Evolutionary conservation across 768 basidiomycete species (phyloP).

Genomic region (Inosperma sp.): DNA sequence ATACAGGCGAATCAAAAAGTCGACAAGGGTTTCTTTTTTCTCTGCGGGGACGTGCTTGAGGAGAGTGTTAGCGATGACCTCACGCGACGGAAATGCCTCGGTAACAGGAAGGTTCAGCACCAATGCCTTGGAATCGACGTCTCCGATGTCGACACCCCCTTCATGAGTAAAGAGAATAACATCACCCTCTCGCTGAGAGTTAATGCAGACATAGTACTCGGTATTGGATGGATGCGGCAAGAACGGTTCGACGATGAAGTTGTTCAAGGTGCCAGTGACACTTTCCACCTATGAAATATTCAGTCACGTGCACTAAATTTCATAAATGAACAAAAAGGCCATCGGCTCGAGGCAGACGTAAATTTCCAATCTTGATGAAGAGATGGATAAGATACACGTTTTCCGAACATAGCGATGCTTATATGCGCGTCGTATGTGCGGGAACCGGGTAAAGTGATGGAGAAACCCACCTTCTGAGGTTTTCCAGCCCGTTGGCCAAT

Average conservation of each 20-base stretch:
- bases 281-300: slow-evolving; percentile 68
- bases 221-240: slow-evolving; percentile 89
- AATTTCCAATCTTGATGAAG: slow-evolving; percentile 8
- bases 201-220: slow-evolving; percentile 98
- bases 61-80: slow-evolving; percentile 68
- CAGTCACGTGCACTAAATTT: slow-evolving; percentile 21
- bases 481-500: slow-evolving; percentile 86
- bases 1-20: slow-evolving; percentile 94
- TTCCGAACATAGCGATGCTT: slow-evolving; percentile 13
- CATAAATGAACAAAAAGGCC: slow-evolving; percentile 2
- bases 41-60: slow-evolving; percentile 76
- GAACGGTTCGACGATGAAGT: slow-evolving; percentile 99
- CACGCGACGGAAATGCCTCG: slow-evolving; percentile 76
- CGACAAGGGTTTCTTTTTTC: slow-evolving; percentile 88
- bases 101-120: slow-evolving; percentile 78
- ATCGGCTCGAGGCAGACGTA: slow-evolving; percentile 7
- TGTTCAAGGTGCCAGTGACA: slow-evolving; percentile 91
- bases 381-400: slow-evolving; percentile 18
- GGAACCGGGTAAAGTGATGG: slow-evolving; percentile 13
- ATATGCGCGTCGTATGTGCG: slow-evolving; percentile 11
- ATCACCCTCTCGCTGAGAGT: slow-evolving; percentile 90
- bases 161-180: slow-evolving; percentile 98
- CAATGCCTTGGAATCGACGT: slow-evolving; percentile 96
- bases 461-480: slow-evolving; percentile 70
- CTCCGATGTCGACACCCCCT: slow-evolving; percentile 97